Evolutionary conservation across 768 basidiomycete species (phyloP), one percentile per base, ranked within the genome.

Genomic region (Trichaptum fuscoviolaceum): DNA sequence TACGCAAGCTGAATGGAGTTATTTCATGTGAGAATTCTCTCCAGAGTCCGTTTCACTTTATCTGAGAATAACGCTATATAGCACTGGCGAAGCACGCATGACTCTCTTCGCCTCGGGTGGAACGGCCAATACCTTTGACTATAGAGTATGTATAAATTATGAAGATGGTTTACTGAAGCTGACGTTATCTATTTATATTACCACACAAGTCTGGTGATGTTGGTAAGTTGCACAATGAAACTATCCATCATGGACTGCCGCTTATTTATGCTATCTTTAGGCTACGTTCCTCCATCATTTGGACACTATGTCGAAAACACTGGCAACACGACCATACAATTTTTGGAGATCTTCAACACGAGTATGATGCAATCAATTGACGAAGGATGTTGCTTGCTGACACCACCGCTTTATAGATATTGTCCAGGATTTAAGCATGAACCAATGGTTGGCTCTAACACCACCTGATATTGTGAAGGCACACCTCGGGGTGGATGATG

Each of bases 231-330:
- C 9, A 20, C 52, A 7, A 36, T 12, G 12, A 58, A 67, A 65
- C 20, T 30, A 6, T 57, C 66, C 26, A 35, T 26, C 61, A n/a
- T n/a, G n/a, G n/a, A n/a, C n/a, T n/a, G n/a, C 23, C 24, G 59
- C 3, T 34, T 52, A 20, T 10, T 58, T 27, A 24, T 24, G 15
- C 66, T 23, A 34, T 26, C 35, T 63, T 61, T 65, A 82, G 83
- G 82, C 17, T 88, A 86, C 67, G 80, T 88, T 52, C 87, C 87
- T 23, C 81, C 84, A 7, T 79, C 83, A 0, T 84, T 61, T 34
- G 87, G 87, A 0, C 89, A 90, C 71, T 89, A 89, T 71, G 78
- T 90, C 27, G 87, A 89, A 73, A 88, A 89, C 73, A 85, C 81
- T 4, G 87, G 87, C 18, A 84, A 87, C 69, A 79, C 81, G 1